Conservation (phyloP, 768 basidiomycete species). For the Leccinum disarticulatum region DNA sequence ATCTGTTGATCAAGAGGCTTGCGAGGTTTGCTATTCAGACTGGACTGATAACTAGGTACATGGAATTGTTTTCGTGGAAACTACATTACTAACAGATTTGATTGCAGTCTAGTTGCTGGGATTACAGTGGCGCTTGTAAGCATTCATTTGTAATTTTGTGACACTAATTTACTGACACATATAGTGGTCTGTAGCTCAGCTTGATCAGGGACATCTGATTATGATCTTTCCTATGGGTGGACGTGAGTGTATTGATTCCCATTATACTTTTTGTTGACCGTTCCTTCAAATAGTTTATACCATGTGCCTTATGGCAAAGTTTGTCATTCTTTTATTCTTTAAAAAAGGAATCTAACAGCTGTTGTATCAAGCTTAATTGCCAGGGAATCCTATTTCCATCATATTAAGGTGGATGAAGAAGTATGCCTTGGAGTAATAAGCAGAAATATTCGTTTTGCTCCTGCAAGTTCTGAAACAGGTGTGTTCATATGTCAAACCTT, state of each 20-base stretch:
- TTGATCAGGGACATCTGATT: conserved; percentile 19
- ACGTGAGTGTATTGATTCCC: conserved; percentile 13
- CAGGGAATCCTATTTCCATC: conserved; percentile 27
- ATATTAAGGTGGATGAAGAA: neutral
- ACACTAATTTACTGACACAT: neutral
- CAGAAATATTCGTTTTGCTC: conserved; percentile 10
- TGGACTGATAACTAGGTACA: conserved; percentile 27
- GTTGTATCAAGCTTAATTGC: conserved; percentile 21
- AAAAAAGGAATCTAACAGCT: neutral
- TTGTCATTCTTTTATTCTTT: neutral
- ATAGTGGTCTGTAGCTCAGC: conserved; percentile 20
- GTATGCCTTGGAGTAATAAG: neutral
- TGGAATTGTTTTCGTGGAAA: neutral
- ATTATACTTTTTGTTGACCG: neutral
- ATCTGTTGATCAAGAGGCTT: conserved; percentile 16
- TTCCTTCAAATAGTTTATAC: conserved; percentile 24
- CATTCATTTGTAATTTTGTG: neutral
- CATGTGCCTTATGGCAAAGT: conserved; percentile 31
- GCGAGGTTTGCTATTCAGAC: conserved; percentile 26
- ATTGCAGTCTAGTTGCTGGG: conserved; percentile 16
- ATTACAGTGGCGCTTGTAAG: conserved; percentile 21
- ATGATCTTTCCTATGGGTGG: conserved; percentile 29
- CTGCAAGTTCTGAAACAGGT: conserved; percentile 2
- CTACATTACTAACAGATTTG: neutral
- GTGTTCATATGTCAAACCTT: neutral